Base-by-base conservation (phyloP, 768 basidiomycete species). In the Nidula microcarpa region DNA sequence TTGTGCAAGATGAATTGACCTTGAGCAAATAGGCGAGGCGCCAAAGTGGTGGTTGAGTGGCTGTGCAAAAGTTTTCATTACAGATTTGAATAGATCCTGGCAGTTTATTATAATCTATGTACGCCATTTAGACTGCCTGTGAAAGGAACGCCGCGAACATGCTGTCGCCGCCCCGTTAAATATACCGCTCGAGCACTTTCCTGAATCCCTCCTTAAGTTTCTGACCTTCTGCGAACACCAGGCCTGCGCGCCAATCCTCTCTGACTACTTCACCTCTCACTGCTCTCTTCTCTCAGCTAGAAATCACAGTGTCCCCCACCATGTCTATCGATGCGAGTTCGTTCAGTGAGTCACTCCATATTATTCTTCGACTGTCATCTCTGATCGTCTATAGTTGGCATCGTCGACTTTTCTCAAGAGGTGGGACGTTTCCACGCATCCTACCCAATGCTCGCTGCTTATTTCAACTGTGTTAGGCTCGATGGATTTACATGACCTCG, bases 361-460 rank as follows among this genome's bases (percentile, higher is more conserved):
- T 6, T 44, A 56, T 34, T 48, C 23, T 33, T 37, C 48, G n/a
- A 47, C 58, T 37, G 23, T 17, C 43, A 52, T 37, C n/a, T n/a
- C n/a, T 54, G 49, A 35, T 55, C 50, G 49, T 37, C 35, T 50
- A 9, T 62, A 90, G 89, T 91, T 55, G 87, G 83, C 16, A 91
- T 91, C 60, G 84, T 89, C 49, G 89, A 92, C 68, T 90, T 91
- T 67, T 83, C 86, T 3, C 79, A 86, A 68, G 77, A 89, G 68
- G 87, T 87, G 62, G 66, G 41, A 18, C 50, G 23, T 41, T 51
- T 32, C 23, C 46, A 30, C 23, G 23, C 23, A 23, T 23, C 23
- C 23, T 23, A 46, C 43, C 18, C 50, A n/a, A 18, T 16, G 47
- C 16, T 3, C 44, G 33, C 41, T 33, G 13, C 33, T n/a, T 6